phyloP scores from a whole-genome alignment of 2,329 filamentous ascomycete genomes.

The Trichothecium roseum region DNA sequence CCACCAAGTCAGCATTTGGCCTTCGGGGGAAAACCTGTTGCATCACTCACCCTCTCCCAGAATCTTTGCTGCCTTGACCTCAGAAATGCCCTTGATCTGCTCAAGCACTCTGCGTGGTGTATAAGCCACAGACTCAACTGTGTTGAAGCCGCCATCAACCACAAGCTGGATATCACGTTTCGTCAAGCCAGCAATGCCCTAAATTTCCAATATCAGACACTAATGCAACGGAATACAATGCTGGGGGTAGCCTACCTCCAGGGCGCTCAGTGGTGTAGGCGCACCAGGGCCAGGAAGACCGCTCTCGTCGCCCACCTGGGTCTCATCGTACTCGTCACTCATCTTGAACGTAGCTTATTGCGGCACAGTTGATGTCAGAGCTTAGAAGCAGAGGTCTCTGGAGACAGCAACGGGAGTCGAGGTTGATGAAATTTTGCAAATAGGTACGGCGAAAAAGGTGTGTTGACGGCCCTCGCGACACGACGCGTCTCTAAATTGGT shows the following conservation, averaged over 20 bases:
- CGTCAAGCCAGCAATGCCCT: slow-evolving; percentile 86
- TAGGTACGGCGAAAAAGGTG: slow-evolving; percentile 4
- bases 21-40: neutral
- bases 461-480: slow-evolving; percentile 16
- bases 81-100: slow-evolving; percentile 95
- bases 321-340: slow-evolving; percentile 54
- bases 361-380: too few relatives aligned
- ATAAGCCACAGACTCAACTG: slow-evolving; percentile 91
- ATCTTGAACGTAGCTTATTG: slow-evolving; percentile 17
- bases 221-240: slow-evolving; percentile 3
- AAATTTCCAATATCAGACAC: neutral
- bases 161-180: slow-evolving; percentile 91
- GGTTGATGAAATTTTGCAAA: slow-evolving; percentile 6
- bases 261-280: slow-evolving; percentile 74
- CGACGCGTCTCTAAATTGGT: slow-evolving; percentile 22
- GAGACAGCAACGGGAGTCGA: slow-evolving; percentile 4
- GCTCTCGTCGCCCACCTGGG: slow-evolving; percentile 56
- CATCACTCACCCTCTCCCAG: slow-evolving; percentile 63
- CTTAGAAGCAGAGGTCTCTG: too few relatives aligned
- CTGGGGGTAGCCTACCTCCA: slow-evolving; percentile 56
- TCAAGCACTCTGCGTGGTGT: slow-evolving; percentile 75
- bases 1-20: slow-evolving; percentile 2
- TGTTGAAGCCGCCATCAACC: slow-evolving; percentile 86
- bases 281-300: slow-evolving; percentile 75
- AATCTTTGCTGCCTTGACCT: slow-evolving; percentile 90